Evolutionary conservation across 306 rosid species (phyloP), one percentile per base, ranked within the genome.

Genomic region (Lupinus albus): DNA sequence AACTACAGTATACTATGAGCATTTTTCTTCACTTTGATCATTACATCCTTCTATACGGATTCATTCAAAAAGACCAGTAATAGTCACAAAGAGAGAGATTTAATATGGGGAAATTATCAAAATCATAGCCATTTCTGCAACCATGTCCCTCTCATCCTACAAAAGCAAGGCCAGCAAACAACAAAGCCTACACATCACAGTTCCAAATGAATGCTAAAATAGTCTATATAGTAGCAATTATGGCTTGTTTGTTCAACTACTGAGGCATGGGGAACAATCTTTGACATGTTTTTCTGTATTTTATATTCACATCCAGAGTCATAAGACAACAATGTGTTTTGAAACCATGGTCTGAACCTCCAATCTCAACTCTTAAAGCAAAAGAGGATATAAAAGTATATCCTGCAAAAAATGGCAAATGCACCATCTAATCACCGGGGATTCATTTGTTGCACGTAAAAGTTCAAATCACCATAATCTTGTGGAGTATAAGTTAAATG

Each of bases 1-100:
- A 55, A 36, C 18, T 30, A 14, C 15, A 39, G 50, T 11, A 45
- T 64, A 64, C 53, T 5, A 30, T 18, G 46, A 49, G 10, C 16
- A 62, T 14, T 33, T 72, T 54, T 49, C 53, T 66, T 53, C 73
- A 46, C 56, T 54, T 20, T 12, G 62, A 53, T 15, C 68, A 45
- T 38, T 71, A 73, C 67, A 72, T 64, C 64, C 65, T 53, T 76
- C 48, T 46, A 66, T 3, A 15, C 13, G 54, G 52, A 61, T 45
- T 71, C 32, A 61, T 45, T 71, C 32, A 76, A 33, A 54, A 30
- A 21, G 71, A 75, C 15, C 17, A 61, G 39, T 17, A 59, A 76
- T 6, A 21, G 68, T 57, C 45, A 11, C 0, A 9, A 15, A 54
- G 44, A 16, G 47, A 45, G 35, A 30, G 17, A 13, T 46, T 60